phyloP scores from a whole-genome alignment of 1,284 basidiomycete genomes.

The Apiotrichum domesticum region DNA sequence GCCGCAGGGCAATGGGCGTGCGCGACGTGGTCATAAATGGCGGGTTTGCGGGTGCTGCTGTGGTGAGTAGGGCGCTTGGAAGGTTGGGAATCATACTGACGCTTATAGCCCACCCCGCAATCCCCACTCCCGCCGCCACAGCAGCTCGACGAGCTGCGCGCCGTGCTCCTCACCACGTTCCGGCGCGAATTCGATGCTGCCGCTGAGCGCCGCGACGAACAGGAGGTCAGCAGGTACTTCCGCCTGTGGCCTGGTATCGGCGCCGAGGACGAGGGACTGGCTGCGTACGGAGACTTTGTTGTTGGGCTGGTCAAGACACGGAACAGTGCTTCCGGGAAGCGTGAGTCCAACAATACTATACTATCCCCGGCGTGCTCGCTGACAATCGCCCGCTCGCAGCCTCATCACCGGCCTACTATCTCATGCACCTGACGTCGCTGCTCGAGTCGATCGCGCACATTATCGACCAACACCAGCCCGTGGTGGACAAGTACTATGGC shows the following conservation, averaged over 20 bases:
- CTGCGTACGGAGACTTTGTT: constrained; percentile 88
- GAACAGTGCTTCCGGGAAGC: constrained; percentile 69
- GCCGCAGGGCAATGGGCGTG: constrained; percentile 79
- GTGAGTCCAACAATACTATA: constrained; percentile 48
- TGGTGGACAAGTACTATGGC: constrained; percentile 97
- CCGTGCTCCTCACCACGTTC: constrained; percentile 72
- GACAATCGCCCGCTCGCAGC: constrained; percentile 50
- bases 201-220: constrained; percentile 64
- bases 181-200: constrained; percentile 73
- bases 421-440: constrained; percentile 75
- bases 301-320: constrained; percentile 78
- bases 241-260: constrained; percentile 93
- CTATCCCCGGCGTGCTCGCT: constrained; percentile 1
- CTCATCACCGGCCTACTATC: constrained; percentile 81
- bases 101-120: constrained; percentile 72
- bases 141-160: constrained; percentile 68
- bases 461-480: constrained; percentile 92
- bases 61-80: constrained; percentile 54
- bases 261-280: constrained; percentile 72
- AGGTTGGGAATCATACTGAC: background rate
- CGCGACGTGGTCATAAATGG: constrained; percentile 71
- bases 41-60: constrained; percentile 76
- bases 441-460: constrained; percentile 95
- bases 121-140: constrained; percentile 78
- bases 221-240: constrained; percentile 88